These are phyloP conservation scores for Globisporangium nagaii DNA, from an alignment of 352 stramenopile genomes.

Conservation along the genomic window DNA sequence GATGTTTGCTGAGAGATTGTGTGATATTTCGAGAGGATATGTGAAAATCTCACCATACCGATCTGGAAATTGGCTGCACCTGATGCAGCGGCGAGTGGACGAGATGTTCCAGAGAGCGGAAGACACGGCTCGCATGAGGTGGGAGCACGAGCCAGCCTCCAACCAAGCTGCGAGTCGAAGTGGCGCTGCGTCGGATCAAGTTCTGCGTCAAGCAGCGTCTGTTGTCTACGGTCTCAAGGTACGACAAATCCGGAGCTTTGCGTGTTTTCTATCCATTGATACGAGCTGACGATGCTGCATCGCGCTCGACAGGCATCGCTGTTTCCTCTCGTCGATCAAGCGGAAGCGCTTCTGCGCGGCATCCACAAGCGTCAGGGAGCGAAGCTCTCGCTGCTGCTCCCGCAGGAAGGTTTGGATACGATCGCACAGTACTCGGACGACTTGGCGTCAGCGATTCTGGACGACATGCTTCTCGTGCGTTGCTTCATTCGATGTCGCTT, in stretches of 20 bases:
- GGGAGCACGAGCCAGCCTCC: conserved; percentile 8
- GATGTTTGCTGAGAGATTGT: no score
- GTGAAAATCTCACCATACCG: background rate
- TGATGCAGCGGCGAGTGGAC: conserved; percentile 32
- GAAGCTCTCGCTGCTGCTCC: conserved; percentile 39
- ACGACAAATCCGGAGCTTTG: background rate
- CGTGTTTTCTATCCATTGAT: background rate
- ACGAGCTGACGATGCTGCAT: background rate
- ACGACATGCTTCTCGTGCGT: conserved; percentile 57
- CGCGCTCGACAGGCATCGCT: conserved; percentile 26
- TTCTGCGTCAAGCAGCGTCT: conserved; percentile 32
- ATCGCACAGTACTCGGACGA: conserved; percentile 47
- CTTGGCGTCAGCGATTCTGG: conserved; percentile 48
- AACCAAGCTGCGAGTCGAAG: conserved; percentile 22
- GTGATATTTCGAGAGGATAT: no score
- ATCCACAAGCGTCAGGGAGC: conserved; percentile 29
- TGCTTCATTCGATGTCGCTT: background rate
- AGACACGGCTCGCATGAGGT: conserved; percentile 20
- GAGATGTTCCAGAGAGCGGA: conserved; percentile 37
- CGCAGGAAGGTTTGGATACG: conserved; percentile 23
- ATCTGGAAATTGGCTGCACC: background rate
- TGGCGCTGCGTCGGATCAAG: conserved; percentile 10
- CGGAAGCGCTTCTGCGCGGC: conserved; percentile 32
- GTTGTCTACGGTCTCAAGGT: conserved; percentile 54
- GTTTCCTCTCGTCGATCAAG: conserved; percentile 51